Percentiles rank a stretch among this genome's conserved stretches.
These are phyloP conservation scores for Plenodomus lindquistii DNA, from an alignment of 2,329 filamentous ascomycete species.

Conservation along the genomic window DNA sequence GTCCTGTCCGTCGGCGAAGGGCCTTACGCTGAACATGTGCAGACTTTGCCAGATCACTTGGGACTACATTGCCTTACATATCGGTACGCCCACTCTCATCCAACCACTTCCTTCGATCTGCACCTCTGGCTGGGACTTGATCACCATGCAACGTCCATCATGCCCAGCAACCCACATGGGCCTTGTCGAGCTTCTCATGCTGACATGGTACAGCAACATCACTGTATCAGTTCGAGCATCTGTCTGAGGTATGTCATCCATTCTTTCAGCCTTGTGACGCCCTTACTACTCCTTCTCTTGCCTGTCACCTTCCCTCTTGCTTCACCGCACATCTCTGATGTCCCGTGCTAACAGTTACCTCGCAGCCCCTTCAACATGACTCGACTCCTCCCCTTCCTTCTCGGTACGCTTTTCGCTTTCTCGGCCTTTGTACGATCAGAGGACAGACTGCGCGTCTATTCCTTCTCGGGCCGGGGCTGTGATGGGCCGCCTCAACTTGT, in stretches of 20 bases:
- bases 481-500: constrained; percentile 12
- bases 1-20: not conserved
- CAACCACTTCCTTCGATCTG: not conserved
- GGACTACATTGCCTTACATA: not conserved
- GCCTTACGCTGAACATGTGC: not conserved
- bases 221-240: not conserved
- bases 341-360: too few relatives aligned
- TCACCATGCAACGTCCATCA: not conserved
- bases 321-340: not conserved
- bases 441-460: constrained; percentile 16
- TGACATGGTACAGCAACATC: not conserved
- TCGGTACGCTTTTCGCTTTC: constrained; percentile 18
- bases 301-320: not conserved
- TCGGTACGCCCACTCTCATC: not conserved
- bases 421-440: constrained; percentile 12
- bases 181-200: not conserved
- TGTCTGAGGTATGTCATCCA: not conserved
- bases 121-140: not conserved
- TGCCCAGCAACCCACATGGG: not conserved
- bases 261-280: not conserved
- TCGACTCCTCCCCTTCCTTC: constrained; percentile 10
- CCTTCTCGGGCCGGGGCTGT: constrained; percentile 22
- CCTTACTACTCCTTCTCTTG: too few relatives aligned
- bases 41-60: not conserved
- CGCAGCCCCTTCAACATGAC: constrained; percentile 10